phyloP scores from a whole-genome alignment of 2,329 filamentous ascomycete species.

The Diaporthe destruens region DNA sequence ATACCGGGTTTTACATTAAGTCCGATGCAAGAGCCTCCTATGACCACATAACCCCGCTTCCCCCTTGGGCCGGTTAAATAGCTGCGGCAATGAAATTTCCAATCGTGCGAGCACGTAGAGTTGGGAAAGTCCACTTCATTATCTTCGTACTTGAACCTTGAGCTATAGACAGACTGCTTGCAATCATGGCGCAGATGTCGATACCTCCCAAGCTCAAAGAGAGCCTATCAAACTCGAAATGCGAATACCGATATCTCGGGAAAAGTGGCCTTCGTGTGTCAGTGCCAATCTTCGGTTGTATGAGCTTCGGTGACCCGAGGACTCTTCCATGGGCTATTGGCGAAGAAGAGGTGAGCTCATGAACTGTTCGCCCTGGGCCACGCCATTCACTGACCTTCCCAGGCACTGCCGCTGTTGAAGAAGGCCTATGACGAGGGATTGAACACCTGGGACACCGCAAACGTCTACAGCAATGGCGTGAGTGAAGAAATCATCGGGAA shows the following conservation, averaged over 20 bases:
- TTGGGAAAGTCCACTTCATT: neutral
- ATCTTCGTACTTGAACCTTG: neutral
- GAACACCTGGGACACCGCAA: slow-evolving; percentile 62
- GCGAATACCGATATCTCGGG: slow-evolving; percentile 65
- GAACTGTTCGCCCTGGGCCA: slow-evolving; percentile 17
- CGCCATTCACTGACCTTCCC: neutral
- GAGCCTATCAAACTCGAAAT: slow-evolving; percentile 49
- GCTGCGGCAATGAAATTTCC: neutral
- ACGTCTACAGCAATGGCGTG: slow-evolving; percentile 72
- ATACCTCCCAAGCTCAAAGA: slow-evolving; percentile 35
- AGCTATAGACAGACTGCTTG: too few species aligned
- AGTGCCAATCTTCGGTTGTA: slow-evolving; percentile 73
- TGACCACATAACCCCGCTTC: slow-evolving; percentile 19
- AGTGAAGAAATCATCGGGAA: slow-evolving; percentile 76
- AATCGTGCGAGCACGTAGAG: neutral
- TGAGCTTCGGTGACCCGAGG: slow-evolving; percentile 69
- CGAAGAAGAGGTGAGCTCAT: slow-evolving; percentile 61
- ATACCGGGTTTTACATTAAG: slow-evolving; percentile 15
- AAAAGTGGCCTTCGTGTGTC: slow-evolving; percentile 73
- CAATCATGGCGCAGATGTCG: slow-evolving; percentile 8
- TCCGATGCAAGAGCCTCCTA: slow-evolving; percentile 10
- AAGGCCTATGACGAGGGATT: slow-evolving; percentile 50
- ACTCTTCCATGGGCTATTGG: slow-evolving; percentile 69
- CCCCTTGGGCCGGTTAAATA: slow-evolving; percentile 11
- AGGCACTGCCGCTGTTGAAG: slow-evolving; percentile 45